phyloP scores from a whole-genome alignment of 805 yeast genomes.

The Teunomyces kruisii region DNA sequence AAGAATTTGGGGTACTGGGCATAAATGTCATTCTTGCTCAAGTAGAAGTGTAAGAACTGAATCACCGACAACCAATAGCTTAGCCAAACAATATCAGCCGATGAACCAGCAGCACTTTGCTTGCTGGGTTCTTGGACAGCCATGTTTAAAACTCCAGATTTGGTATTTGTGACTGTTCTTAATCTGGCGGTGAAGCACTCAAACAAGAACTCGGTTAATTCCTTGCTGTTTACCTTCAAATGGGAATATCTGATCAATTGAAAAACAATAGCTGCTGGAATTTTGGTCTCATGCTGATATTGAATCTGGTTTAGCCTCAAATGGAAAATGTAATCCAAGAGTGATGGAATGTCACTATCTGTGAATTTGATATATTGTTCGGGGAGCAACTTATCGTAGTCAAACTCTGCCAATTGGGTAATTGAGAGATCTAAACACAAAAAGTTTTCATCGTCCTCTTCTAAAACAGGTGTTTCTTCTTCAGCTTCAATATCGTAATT shows the following conservation, averaged over 20 bases:
- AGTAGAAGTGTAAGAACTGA: constrained; percentile 74
- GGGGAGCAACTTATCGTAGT: constrained; percentile 53
- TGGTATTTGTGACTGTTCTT: constrained; percentile 57
- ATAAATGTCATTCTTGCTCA: constrained; percentile 63
- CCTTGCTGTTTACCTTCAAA: constrained; percentile 51
- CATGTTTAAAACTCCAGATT: constrained; percentile 56
- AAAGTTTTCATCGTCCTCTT: constrained; percentile 25
- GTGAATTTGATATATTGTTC: constrained; percentile 63
- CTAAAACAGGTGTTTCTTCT: constrained; percentile 19
- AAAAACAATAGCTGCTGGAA: constrained; percentile 69
- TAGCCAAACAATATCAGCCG: constrained; percentile 65
- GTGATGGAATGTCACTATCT: constrained; percentile 53
- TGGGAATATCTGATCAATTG: constrained; percentile 73
- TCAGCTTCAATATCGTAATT: constrained; percentile 14
- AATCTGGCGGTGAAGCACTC: constrained; percentile 62
- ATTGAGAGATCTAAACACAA: constrained; percentile 29
- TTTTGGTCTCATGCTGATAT: constrained; percentile 47
- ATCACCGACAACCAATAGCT: constrained; percentile 89
- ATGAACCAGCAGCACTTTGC: constrained; percentile 22
- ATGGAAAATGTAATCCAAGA: constrained; percentile 48
- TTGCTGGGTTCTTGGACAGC: constrained; percentile 21
- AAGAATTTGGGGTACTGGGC: constrained; percentile 53
- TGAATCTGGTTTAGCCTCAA: constrained; percentile 40
- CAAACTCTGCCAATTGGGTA: constrained; percentile 42
- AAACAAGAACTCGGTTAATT: constrained; percentile 57